Conservation (phyloP, 345 rosid species). For the Rhodamnia rubescens region DNA sequence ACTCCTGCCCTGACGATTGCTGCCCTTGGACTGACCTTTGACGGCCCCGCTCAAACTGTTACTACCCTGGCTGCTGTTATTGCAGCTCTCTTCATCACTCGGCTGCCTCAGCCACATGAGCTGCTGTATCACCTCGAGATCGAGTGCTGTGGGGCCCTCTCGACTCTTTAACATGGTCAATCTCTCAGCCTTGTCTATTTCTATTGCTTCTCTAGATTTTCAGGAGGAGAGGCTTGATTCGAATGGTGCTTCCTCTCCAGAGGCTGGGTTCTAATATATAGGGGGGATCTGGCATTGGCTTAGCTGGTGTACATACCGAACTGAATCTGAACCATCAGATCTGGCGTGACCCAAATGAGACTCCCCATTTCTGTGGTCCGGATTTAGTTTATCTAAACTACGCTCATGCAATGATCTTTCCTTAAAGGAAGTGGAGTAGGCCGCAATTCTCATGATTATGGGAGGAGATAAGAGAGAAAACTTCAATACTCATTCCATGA, state of each 20-base stretch:
- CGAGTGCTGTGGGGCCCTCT: not conserved
- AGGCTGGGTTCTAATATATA: not conserved
- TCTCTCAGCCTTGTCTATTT: not conserved
- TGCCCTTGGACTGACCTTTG: not conserved
- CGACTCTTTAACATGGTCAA: not conserved
- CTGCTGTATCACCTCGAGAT: not conserved
- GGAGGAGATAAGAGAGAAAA: not conserved
- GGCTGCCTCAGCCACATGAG: slow-evolving; percentile 1
- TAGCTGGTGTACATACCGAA: not conserved
- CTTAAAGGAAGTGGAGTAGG: not conserved
- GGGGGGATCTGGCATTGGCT: not conserved
- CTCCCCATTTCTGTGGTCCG: not conserved
- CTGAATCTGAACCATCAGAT: not conserved
- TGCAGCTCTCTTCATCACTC: not conserved
- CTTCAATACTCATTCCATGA: not conserved
- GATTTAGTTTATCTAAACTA: not conserved
- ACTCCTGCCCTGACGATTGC: not conserved
- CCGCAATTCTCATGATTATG: not conserved
- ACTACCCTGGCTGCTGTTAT: not conserved
- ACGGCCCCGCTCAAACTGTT: not conserved
- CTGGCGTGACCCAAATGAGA: not conserved
- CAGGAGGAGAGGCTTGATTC: not conserved
- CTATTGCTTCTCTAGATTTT: not conserved
- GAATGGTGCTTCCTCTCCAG: not conserved
- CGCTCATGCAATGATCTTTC: not conserved